Evolutionary conservation across 352 stramenopile species (phyloP).

Genomic region (Phytopythium vexans): DNA sequence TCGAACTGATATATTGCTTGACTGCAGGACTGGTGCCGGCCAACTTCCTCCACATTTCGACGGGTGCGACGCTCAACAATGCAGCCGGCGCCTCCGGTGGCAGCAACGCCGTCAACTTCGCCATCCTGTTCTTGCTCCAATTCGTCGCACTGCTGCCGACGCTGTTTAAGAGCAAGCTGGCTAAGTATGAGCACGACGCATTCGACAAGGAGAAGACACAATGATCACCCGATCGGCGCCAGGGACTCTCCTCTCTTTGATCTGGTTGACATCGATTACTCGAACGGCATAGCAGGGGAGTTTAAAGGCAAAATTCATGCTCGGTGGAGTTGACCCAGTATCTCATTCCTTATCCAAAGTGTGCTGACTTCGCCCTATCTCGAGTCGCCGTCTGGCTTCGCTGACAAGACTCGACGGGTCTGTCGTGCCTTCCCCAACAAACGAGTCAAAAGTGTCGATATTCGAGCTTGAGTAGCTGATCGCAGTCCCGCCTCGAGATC

Average conservation of each 20-base stretch:
- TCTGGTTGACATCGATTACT: no score
- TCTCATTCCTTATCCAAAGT: neutral
- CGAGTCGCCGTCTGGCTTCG: neutral
- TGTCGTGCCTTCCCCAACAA: neutral
- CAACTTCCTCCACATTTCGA: constrained; percentile 87
- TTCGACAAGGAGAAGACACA: constrained; percentile 64
- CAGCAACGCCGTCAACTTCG: constrained; percentile 80
- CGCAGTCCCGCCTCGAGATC: neutral
- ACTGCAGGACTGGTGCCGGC: constrained; percentile 57
- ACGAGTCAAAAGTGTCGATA: constrained; percentile 2
- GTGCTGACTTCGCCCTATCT: neutral
- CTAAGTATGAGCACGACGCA: constrained; percentile 73
- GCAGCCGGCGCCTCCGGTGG: constrained; percentile 36
- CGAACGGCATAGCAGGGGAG: no score
- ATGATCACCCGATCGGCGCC: constrained; percentile 5
- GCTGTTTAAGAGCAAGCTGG: constrained; percentile 85
- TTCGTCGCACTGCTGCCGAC: constrained; percentile 81
- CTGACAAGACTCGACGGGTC: constrained; percentile 1
- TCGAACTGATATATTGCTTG: neutral
- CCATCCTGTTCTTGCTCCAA: constrained; percentile 79
- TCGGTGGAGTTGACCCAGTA: neutral
- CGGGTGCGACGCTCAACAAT: constrained; percentile 73
- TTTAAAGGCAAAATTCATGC: neutral
- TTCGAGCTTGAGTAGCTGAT: neutral
- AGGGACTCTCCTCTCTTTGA: neutral